Percentiles rank a stretch among this genome's conserved stretches.
Conservation (phyloP, 2,329 filamentous ascomycete species). For the Fusarium palustre region DNA sequence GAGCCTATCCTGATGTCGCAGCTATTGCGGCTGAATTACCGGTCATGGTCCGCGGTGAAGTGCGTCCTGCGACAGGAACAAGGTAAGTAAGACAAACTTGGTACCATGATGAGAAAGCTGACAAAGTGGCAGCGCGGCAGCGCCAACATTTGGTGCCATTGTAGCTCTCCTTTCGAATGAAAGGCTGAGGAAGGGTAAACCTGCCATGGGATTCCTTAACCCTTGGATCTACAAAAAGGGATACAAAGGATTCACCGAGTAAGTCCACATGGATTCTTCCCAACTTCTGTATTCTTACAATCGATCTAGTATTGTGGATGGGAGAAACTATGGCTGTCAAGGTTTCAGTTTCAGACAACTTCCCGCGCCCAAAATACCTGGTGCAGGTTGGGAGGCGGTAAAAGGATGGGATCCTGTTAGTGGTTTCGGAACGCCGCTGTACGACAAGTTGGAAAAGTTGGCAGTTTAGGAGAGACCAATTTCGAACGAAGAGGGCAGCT, state of each 20-base stretch:
- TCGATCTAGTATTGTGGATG: slow-evolving; percentile 51
- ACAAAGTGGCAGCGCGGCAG: slow-evolving; percentile 60
- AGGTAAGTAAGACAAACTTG: slow-evolving; percentile 42
- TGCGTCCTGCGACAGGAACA: slow-evolving; percentile 48
- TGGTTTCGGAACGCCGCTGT: slow-evolving; percentile 61
- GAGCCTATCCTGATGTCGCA: slow-evolving; percentile 71
- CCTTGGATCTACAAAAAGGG: slow-evolving; percentile 66
- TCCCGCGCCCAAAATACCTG: slow-evolving; percentile 44
- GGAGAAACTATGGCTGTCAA: slow-evolving; percentile 50
- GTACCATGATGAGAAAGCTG: accelerated
- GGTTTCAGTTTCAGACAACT: slow-evolving; percentile 45
- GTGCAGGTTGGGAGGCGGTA: slow-evolving; percentile 47
- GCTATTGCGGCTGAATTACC: slow-evolving; percentile 60
- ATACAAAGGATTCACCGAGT: slow-evolving; percentile 52
- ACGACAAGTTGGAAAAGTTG: slow-evolving; percentile 49
- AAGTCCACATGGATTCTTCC: slow-evolving; percentile 18
- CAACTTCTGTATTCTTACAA: not conserved
- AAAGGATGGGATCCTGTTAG: slow-evolving; percentile 55
- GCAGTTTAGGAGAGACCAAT: slow-evolving; percentile 21
- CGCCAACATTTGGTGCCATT: slow-evolving; percentile 72
- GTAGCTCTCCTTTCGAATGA: slow-evolving; percentile 74
- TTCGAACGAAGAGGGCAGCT: not conserved
- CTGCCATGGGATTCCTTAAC: slow-evolving; percentile 69
- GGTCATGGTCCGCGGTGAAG: slow-evolving; percentile 49
- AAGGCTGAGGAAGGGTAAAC: slow-evolving; percentile 65